Percentiles rank a stretch among this genome's conserved stretches.
phyloP scores from a whole-genome alignment of 2,329 filamentous ascomycete species.

The Penicillium brevicompactum region DNA sequence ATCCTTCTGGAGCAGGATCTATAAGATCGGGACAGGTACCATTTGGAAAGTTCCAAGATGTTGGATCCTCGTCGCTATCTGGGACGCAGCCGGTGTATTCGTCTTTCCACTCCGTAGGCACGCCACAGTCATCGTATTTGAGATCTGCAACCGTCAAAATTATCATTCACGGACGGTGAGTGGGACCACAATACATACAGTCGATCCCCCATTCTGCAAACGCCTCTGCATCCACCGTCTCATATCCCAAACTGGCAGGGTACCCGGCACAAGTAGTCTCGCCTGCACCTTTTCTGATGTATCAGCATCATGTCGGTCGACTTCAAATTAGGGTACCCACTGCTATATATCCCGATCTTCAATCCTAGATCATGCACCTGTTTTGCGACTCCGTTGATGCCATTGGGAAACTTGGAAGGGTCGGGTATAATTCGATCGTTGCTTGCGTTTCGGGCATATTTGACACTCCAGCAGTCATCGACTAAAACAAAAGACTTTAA shows the following conservation, averaged over 20 bases:
- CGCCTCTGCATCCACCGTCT: constrained; percentile 59
- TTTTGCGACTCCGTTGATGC: constrained; percentile 57
- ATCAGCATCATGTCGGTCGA: not conserved
- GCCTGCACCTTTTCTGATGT: constrained; percentile 29
- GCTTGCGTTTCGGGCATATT: constrained; percentile 44
- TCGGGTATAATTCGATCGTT: constrained; percentile 53
- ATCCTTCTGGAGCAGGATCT: constrained; percentile 47
- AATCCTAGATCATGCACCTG: constrained; percentile 59
- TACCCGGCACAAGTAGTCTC: constrained; percentile 58
- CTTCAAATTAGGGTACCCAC: constrained; percentile 19
- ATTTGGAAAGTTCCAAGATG: constrained; percentile 38
- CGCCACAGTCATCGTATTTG: constrained; percentile 61
- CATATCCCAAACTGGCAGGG: constrained; percentile 59
- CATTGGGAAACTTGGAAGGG: constrained; percentile 57
- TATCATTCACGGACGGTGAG: too few relatives aligned
- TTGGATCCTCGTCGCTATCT: constrained; percentile 31
- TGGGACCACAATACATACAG: constrained; percentile 32
- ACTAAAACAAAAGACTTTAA: constrained; percentile 29
- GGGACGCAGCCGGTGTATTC: constrained; percentile 44
- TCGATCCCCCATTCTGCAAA: constrained; percentile 63
- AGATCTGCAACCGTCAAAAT: constrained; percentile 40
- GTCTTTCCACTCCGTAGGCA: constrained; percentile 43
- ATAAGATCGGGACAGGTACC: constrained; percentile 42
- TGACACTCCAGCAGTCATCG: constrained; percentile 64
- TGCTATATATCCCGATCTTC: constrained; percentile 66